Conservation (phyloP, 257 asterid species). For the Solanum appendiculatum region DNA sequence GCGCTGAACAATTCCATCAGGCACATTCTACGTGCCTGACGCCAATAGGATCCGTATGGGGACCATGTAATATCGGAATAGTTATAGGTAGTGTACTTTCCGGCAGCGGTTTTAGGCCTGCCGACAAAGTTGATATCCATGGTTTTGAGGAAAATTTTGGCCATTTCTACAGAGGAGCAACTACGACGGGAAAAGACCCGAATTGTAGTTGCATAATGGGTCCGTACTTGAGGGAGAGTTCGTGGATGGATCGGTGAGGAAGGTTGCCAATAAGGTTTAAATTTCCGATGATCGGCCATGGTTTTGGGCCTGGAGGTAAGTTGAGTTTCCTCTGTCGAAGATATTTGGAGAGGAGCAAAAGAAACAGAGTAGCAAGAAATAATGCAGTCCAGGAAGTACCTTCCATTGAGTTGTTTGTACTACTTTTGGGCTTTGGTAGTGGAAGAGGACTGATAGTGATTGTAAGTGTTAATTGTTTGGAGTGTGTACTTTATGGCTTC, state of each 20-base stretch:
- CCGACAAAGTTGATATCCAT: conserved; percentile 29
- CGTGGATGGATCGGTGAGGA: conserved; percentile 30
- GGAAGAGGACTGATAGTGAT: background rate
- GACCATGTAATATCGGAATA: conserved; percentile 42
- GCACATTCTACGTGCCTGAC: conserved; percentile 38
- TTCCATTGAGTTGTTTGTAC: background rate
- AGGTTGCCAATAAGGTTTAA: conserved; percentile 26
- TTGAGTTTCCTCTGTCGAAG: conserved; percentile 17
- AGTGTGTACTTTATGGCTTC: background rate
- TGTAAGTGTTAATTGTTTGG: background rate
- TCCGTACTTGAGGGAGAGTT: conserved; percentile 24
- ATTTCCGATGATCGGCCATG: conserved; percentile 42
- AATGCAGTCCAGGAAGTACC: conserved; percentile 5
- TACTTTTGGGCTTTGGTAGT: background rate
- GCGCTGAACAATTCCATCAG: conserved; percentile 24
- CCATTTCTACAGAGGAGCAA: conserved; percentile 36
- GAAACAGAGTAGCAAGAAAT: conserved; percentile 1
- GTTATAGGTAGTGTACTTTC: conserved; percentile 31
- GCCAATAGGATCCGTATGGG: conserved; percentile 39
- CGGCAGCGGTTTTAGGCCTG: conserved; percentile 36
- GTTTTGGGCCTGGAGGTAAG: conserved; percentile 35
- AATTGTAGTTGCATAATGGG: conserved; percentile 29
- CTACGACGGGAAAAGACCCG: conserved; percentile 28
- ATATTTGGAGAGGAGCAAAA: conserved; percentile 18
- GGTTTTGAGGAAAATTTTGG: conserved; percentile 25